A percentile compares a stretch with the other conserved stretches of the same genome.
These are phyloP conservation scores for Pythium monospermum DNA, from an alignment of 352 stramenopile genomes.

Conservation along the genomic window DNA sequence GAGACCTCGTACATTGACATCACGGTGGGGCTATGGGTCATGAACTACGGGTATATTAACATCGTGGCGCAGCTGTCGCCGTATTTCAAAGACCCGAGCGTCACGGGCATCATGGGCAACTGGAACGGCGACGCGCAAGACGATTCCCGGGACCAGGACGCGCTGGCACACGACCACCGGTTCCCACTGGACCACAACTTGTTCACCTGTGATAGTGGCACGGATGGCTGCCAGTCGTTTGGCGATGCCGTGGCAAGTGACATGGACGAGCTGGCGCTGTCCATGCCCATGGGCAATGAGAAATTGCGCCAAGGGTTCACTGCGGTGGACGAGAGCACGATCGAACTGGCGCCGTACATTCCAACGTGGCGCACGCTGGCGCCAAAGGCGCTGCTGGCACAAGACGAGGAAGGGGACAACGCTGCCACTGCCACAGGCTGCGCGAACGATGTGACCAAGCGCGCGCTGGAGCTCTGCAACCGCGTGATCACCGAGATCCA, in stretches of 20 bases:
- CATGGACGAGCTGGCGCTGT: slow-evolving; percentile 2
- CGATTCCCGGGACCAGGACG: slow-evolving; percentile 12
- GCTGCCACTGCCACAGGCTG: background rate
- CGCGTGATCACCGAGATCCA: background rate
- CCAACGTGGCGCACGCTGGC: background rate
- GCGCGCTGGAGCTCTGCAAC: background rate
- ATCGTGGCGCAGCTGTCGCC: slow-evolving; percentile 20
- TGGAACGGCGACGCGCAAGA: slow-evolving; percentile 21
- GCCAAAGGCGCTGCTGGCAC: background rate
- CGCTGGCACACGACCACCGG: slow-evolving; percentile 9
- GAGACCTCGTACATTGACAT: slow-evolving; percentile 24
- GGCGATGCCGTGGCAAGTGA: background rate
- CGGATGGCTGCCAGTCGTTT: background rate
- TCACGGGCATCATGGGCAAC: slow-evolving; percentile 24
- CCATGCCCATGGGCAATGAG: background rate
- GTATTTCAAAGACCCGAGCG: slow-evolving; percentile 18
- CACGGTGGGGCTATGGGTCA: slow-evolving; percentile 17
- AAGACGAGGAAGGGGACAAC: background rate
- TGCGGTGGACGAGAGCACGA: background rate
- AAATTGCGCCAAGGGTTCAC: background rate
- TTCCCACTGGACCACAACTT: slow-evolving; percentile 16
- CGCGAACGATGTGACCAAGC: background rate
- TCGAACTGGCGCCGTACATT: background rate
- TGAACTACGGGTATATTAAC: slow-evolving; percentile 24
- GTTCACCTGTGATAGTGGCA: slow-evolving; percentile 15